phyloP scores from a whole-genome alignment of 2,329 filamentous ascomycete species.

The Penicillium crustosum region DNA sequence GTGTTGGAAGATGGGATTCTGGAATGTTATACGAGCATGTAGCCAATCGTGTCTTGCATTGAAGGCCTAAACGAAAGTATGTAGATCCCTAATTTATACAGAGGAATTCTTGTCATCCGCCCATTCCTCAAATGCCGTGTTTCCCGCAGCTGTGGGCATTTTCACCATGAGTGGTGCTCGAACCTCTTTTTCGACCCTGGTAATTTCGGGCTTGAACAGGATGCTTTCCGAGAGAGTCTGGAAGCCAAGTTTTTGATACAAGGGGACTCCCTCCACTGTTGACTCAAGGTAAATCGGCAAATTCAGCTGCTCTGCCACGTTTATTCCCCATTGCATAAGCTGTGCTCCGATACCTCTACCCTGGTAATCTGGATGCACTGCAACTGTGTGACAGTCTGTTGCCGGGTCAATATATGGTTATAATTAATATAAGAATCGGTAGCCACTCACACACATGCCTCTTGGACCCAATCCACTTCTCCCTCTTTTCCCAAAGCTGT shows the following conservation, averaged over 20 bases:
- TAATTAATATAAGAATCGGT: neutral
- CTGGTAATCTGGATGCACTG: slow-evolving; percentile 46
- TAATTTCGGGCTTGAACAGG: slow-evolving; percentile 41
- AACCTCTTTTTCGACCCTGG: slow-evolving; percentile 28
- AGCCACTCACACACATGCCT: slow-evolving; percentile 44
- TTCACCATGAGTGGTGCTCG: slow-evolving; percentile 47
- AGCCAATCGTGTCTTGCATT: neutral
- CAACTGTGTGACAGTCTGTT: slow-evolving; percentile 42
- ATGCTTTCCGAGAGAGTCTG: slow-evolving; percentile 33
- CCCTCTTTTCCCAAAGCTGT: slow-evolving; percentile 42
- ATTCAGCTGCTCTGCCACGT: slow-evolving; percentile 23
- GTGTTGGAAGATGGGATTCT: neutral
- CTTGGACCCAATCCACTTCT: slow-evolving; percentile 7
- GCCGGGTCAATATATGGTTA: neutral
- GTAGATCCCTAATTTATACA: neutral
- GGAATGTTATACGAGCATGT: neutral
- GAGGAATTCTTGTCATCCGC: neutral
- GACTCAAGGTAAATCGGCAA: slow-evolving; percentile 52
- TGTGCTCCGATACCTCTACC: slow-evolving; percentile 45
- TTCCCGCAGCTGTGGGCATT: slow-evolving; percentile 33
- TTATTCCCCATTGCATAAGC: slow-evolving; percentile 47
- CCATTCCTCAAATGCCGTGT: slow-evolving; percentile 6
- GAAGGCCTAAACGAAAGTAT: neutral
- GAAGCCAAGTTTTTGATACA: slow-evolving; percentile 53
- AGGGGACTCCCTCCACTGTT: slow-evolving; percentile 41